Conservation (phyloP, 2,329 filamentous ascomycete species). For the Chaetomium olivaceum region DNA sequence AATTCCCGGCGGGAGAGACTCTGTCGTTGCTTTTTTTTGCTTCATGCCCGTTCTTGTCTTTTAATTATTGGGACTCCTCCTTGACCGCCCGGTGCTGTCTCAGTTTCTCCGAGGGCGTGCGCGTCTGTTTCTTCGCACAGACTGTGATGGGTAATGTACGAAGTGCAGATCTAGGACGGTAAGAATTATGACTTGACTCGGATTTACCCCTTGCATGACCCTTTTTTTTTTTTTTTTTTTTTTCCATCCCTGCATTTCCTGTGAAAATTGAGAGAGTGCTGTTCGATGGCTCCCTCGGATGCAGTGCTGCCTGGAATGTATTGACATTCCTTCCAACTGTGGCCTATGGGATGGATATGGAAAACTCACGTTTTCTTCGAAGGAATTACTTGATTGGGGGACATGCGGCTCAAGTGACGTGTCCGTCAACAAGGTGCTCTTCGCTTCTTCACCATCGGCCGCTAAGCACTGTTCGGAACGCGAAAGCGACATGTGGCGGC, state of each 20-base stretch:
- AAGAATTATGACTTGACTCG: neutral
- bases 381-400: neutral
- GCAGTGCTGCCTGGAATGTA: neutral
- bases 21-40: neutral
- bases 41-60: neutral
- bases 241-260: neutral
- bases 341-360: neutral
- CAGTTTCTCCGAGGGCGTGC: neutral
- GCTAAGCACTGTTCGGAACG: too few relatives aligned
- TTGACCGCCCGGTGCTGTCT: neutral
- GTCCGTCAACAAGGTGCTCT: neutral
- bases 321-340: neutral
- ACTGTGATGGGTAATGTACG: neutral
- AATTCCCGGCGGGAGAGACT: neutral
- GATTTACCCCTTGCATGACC: neutral
- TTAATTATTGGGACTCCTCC: neutral
- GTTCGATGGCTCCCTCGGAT: neutral
- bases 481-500: slow-evolving; percentile 1
- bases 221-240: neutral
- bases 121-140: neutral
- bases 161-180: neutral
- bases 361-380: neutral
- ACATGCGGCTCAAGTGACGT: neutral
- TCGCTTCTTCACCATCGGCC: neutral
- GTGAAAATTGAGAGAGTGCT: neutral